Conservation (phyloP, 2,329 filamentous ascomycete genomes). For the Paraphoma sp. region DNA sequence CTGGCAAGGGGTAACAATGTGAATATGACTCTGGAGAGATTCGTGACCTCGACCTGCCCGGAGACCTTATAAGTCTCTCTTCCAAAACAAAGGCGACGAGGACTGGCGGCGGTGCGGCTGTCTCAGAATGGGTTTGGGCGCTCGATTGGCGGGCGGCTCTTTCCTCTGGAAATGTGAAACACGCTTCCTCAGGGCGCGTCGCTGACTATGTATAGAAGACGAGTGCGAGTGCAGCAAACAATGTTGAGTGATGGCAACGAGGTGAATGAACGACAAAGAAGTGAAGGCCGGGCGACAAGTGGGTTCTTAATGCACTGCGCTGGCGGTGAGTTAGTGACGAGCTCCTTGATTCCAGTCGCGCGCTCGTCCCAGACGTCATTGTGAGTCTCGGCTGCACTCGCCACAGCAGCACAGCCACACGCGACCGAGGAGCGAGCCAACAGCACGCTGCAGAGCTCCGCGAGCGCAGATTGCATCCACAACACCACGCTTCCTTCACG, state of each 20-base stretch:
- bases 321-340: constrained; percentile 24
- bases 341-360: constrained; percentile 33
- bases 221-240: constrained; percentile 29
- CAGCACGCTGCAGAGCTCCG: background rate
- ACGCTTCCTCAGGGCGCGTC: constrained; percentile 34
- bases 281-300: constrained; percentile 7
- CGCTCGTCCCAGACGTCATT: constrained; percentile 26
- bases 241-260: constrained; percentile 13
- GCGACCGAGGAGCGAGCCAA: background rate
- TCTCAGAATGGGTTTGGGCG: constrained; percentile 25
- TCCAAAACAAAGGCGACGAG: constrained; percentile 10
- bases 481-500: constrained; percentile 2
- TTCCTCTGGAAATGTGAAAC: constrained; percentile 43
- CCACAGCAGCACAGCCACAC: background rate
- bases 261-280: constrained; percentile 19
- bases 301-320: constrained; percentile 32
- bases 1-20: background rate
- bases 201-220: constrained; percentile 44
- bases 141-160: constrained; percentile 43
- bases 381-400: background rate
- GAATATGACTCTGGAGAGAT: constrained; percentile 5
- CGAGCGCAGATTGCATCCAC: background rate
- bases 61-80: constrained; percentile 28
- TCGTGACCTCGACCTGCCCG: constrained; percentile 5
- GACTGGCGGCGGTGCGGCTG: constrained; percentile 29